Conservation (phyloP, 495 filamentous ascomycete genomes). For the Trichoderma parareesei region DNA sequence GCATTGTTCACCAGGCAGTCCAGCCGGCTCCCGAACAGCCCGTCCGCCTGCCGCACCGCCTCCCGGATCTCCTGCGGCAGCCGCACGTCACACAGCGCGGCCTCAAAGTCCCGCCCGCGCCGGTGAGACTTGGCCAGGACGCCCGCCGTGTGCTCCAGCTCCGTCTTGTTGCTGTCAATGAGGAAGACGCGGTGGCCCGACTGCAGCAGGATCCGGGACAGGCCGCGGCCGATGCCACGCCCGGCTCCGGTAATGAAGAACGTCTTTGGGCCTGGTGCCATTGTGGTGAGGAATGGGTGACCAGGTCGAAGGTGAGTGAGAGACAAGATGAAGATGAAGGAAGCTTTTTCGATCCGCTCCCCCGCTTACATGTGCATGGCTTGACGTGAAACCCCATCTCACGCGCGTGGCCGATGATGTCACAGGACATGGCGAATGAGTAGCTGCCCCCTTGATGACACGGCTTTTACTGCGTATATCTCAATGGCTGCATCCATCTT, state of each 20-base stretch:
- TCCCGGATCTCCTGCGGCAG: background rate
- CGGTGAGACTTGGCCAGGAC: background rate
- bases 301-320: background rate
- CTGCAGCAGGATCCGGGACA: constrained; percentile 3
- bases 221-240: constrained; percentile 7
- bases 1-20: constrained; percentile 4
- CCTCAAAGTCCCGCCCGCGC: background rate
- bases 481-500: no score
- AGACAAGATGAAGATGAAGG: background rate
- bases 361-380: no score
- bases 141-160: constrained; percentile 2
- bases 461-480: no score
- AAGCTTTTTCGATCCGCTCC: background rate
- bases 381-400: no score
- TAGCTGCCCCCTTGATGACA: no score
- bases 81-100: background rate
- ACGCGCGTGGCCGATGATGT: no score
- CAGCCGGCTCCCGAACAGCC: constrained; percentile 2
- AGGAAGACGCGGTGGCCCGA: constrained; percentile 3
- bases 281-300: background rate
- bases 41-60: background rate
- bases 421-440: no score
- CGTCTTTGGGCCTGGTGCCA: constrained; percentile 2
- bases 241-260: constrained; percentile 6
- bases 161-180: constrained; percentile 1